Evolutionary conservation across 208 protist genomes (phyloP), one percentile per base, ranked within the genome.

Genomic region (Crithidia brevicula): DNA sequence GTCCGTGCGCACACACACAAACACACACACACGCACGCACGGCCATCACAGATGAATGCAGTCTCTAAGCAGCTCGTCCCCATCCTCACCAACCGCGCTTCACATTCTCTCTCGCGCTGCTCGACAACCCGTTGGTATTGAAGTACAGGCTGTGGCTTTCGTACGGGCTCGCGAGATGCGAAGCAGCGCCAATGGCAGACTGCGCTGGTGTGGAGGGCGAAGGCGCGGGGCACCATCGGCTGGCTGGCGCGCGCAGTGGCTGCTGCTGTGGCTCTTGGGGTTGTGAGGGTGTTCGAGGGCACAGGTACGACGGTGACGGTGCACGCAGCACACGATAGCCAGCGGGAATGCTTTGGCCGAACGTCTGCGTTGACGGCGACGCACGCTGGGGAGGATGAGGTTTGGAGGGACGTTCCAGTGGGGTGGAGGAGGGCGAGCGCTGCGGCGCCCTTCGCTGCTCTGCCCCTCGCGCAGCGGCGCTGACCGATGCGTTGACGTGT

Each of bases 241-340:
- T 47, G 42, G 16, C 22, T 60, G 8, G 1, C 30, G 51, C 20
- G 31, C 51, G 51, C 51, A 22, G 51, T 23, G 33, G 36, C 36
- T 30, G 27, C 9, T 22, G n/a, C n/a, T n/a, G n/a, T n/a, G n/a
- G n/a, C n/a, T n/a, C n/a, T n/a, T n/a, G n/a, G n/a, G n/a, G 58
- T 43, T 50, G 27, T 7, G 40, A 63, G 0, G 58, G 58, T 7
- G 43, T 63, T 1, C 58, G 43, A 3, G 30, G 13, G 28, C 40
- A 36, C n/a, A 43, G 15, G 13, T 52, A 50, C 31, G 45, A 65
- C n/a, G 67, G 36, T 20, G 58, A 54, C 27, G 50, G 51, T 0
- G 42, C 40, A 5, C 20, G 67, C 2, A 53, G 40, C 8, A 65
- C 25, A 22, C 57, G 56, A 23, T 52, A 59, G 45, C 34, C 13